Evolutionary conservation across 2,329 filamentous ascomycete species (phyloP), one percentile per base, ranked within the genome.

Genomic region (Westerdykella ornata): DNA sequence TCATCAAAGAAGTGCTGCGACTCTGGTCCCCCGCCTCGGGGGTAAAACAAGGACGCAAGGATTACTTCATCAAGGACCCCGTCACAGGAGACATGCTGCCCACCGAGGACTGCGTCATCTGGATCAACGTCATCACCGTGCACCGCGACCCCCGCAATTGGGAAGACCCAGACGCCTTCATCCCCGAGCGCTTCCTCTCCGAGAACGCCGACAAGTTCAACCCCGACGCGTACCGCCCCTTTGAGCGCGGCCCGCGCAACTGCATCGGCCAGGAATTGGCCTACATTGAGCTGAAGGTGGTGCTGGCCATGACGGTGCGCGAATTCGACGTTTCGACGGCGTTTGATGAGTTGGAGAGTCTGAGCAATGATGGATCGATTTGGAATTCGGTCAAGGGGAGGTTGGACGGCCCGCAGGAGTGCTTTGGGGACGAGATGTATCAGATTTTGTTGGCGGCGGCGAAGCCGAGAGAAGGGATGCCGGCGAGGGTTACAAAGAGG

Each of bases 201-300:
- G 37, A 46, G 3, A 45, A 47, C 33, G 19, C 9, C 13, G 37
- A 45, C 15, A 43, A 44, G 16, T 31, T 51, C 7, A 31, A 18
- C 4, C 46, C 48, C 11, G 37, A 47, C 33, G 57, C 53, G 8
- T 68, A 46, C 44, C 54, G 61, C 14, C 59, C 67, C 2, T 71
- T 71, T 42, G 62, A 68, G 37, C 48, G 56, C 5, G 69, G 68
- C 1, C 57, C 59, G 1, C 47, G 68, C 1, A 57, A 57, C 5
- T 71, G 69, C 41, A 56, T 67, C 17, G 68, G 68, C 0, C 60
- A 67, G 47, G 60, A 62, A 19, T 49, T 71, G 30, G 66, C 65
- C 0, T 50, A 59, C 40, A 52, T 63, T n/a, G 65, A 70, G 46
- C 43, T 68, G 30, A 63, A 61, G 39, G 46, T 68, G 7, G 47